Evolutionary conservation across 495 filamentous ascomycete species (phyloP).

Genomic region (Hypoxylon perforatum): DNA sequence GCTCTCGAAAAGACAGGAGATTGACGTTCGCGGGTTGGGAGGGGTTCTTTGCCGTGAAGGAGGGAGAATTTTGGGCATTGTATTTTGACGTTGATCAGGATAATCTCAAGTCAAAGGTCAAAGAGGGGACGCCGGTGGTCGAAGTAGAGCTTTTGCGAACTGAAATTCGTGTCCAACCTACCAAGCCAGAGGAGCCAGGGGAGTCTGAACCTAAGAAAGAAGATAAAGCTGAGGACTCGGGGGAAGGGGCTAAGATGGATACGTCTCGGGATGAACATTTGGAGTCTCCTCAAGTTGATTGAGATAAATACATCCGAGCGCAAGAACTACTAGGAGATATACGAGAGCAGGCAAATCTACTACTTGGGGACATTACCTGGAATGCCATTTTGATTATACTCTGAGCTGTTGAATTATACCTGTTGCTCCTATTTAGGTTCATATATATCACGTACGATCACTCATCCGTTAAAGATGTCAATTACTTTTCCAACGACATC

Average conservation of each 20-base stretch:
- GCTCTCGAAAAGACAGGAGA: slow-evolving; percentile 56
- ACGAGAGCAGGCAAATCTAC: too few species aligned
- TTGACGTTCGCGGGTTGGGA: slow-evolving; percentile 63
- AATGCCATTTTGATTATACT: too few species aligned
- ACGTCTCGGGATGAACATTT: neutral
- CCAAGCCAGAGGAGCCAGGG: slow-evolving; percentile 14
- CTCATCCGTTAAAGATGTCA: too few species aligned
- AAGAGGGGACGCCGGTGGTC: slow-evolving; percentile 45
- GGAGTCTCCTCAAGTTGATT: slow-evolving; percentile 36
- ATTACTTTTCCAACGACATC: too few species aligned
- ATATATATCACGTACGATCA: too few species aligned
- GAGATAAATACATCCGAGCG: slow-evolving; percentile 3
- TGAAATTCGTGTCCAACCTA: slow-evolving; percentile 49
- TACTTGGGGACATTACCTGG: too few species aligned
- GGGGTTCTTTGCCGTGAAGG: slow-evolving; percentile 60
- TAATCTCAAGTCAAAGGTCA: slow-evolving; percentile 51
- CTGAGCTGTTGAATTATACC: too few species aligned
- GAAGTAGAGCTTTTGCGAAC: slow-evolving; percentile 56
- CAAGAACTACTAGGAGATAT: too few species aligned
- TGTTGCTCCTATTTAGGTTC: too few species aligned
- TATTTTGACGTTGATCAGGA: slow-evolving; percentile 62
- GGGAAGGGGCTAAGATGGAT: neutral
- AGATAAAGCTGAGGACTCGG: neutral
- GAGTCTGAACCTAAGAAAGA: neutral
- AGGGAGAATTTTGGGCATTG: slow-evolving; percentile 57